Evolutionary conservation across 345 rosid genomes (phyloP), one percentile per base, ranked within the genome.

Genomic region (Lepidium sativum): DNA sequence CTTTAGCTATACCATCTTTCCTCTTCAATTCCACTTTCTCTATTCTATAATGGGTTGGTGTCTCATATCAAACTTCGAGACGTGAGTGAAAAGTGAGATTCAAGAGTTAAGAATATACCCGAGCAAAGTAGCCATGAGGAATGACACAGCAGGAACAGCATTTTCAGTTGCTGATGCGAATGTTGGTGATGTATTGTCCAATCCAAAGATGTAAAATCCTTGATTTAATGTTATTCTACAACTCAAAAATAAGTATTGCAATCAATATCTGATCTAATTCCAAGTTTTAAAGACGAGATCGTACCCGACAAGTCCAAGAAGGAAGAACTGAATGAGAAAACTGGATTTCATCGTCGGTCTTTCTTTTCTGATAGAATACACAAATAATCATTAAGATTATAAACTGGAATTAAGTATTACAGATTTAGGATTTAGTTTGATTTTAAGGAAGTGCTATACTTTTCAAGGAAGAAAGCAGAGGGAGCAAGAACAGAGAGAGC

Each of bases 161-260:
- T 86, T 86, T 50, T 86, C 92, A 5, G 86, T 77, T 6, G 84
- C 87, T 59, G 89, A 86, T 49, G 89, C 88, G n/a, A 86, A 79
- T 50, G 84, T 79, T 38, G 89, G 87, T 20, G 92, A 83, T 3
- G 83, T 82, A 51, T 82, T 79, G 65, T 84, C 89, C 72, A 86
- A 65, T 16, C 89, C 87, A 51, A 84, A 73, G 13, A 84, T 78
- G 81, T 86, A 84, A 54, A 83, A 78, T 45, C 78, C 84, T 81
- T 84, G 87, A 69, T 86, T 84, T 38, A 80, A 34, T 16, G 86
- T 78, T 75, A 86, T 80, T 37, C 86, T 72, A 18, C 21, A 37
- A 29, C 9, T 33, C 16, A n/a, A 35, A 9, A 17, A 9, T 4
- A 2, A 34, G n/a, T 31, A 32, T 10, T 9, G 7, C 1, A 9